Evolutionary conservation across 306 rosid species (phyloP), one percentile per base, ranked within the genome.

Genomic region (Vicia faba): DNA sequence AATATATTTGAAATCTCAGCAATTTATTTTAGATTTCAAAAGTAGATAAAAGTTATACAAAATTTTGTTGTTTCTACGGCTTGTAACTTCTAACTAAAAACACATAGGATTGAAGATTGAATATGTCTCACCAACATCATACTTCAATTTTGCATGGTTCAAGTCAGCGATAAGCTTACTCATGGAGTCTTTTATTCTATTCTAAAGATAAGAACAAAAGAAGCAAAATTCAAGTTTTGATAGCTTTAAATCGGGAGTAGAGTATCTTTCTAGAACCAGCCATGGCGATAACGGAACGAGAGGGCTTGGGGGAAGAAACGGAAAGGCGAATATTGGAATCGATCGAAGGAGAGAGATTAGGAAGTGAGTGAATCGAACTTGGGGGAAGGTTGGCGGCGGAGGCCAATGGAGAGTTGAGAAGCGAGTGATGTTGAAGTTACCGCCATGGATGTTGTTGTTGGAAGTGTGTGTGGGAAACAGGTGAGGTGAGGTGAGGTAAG

Each of bases 141-240:
- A 73, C 86, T 95, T 97, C 89, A 95, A 81, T 57, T 83, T 88
- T 12, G 84, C 83, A 56, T 65, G 72, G 83, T 95, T 95, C 89
- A 95, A 84, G 83, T 95, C 99, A 20, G 96, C 41, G 59, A 95
- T 75, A 65, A 95, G 99, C 96, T 95, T 95, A 64, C 81, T 76
- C 87, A 90, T 86, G 26, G 95, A 86, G 64, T 95, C 97, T 76
- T 88, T 95, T 55, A 95, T 90, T 58, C 99, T 96, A 49, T 90
- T 95, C 99, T 95, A 77, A 26, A 82, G 46, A 45, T 46, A 26
- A 60, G 23, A 68, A 45, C 12, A 59, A 39, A 45, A 8, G 39
- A 23, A 59, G 44, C 13, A 14, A 31, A 51, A 38, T 23, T 64
- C 61, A 81, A 8, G 41, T 16, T 50, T 14, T 62, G 59, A 48